These are phyloP conservation scores for Coemansia sp. DNA, from an alignment of 192 early-diverging fungal genomes.

Conservation along the genomic window DNA sequence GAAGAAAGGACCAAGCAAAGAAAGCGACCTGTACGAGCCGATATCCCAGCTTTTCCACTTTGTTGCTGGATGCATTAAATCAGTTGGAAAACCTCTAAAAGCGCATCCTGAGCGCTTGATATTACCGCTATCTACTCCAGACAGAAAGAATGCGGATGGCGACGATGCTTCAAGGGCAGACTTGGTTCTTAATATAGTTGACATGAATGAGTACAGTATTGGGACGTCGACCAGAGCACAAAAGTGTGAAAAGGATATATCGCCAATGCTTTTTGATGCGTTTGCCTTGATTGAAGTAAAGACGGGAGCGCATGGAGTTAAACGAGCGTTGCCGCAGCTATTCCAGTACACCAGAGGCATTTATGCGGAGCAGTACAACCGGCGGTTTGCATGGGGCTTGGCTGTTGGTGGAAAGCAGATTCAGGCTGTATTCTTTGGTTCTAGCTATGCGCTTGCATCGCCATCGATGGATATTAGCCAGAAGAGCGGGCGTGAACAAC, in stretches of 20 bases:
- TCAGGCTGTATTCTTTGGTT: not conserved
- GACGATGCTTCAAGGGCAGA: not conserved
- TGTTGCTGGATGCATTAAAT: not conserved
- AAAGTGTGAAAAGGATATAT: not conserved
- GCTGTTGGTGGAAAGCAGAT: not conserved
- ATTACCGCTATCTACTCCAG: not conserved
- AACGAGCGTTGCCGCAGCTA: slow-evolving; percentile 10
- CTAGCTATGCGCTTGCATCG: not conserved
- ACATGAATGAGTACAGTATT: not conserved
- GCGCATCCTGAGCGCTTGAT: not conserved
- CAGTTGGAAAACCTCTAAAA: not conserved
- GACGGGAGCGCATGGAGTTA: not conserved
- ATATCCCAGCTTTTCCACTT: not conserved
- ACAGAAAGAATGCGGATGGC: not conserved
- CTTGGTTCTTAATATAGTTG: not conserved
- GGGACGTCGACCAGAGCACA: not conserved
- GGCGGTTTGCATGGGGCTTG: slow-evolving; percentile 17
- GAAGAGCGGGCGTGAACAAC: not conserved
- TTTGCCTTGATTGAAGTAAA: not conserved
- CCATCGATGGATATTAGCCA: slow-evolving; percentile 5
- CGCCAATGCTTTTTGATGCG: not conserved
- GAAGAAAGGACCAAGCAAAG: not conserved
- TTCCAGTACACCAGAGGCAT: slow-evolving; percentile 5
- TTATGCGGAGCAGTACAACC: slow-evolving; percentile 9
- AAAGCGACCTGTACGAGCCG: not conserved